Evolutionary conservation across 2,329 filamentous ascomycete species (phyloP).

Genomic region (Trichoderma koningiopsis): DNA sequence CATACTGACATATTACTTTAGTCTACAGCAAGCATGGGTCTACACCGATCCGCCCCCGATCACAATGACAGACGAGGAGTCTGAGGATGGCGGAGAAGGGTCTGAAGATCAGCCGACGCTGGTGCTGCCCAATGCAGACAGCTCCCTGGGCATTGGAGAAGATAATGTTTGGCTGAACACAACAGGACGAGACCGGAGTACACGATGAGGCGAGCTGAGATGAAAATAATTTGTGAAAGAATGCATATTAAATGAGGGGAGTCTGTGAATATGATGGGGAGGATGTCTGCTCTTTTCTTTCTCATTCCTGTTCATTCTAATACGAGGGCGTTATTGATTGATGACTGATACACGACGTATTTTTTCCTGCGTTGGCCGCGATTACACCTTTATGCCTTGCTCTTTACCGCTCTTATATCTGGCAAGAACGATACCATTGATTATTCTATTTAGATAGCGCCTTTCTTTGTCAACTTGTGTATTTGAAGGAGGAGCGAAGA

Average conservation of each 20-base stretch:
- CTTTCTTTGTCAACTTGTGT: not conserved
- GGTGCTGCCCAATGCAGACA: conserved; percentile 41
- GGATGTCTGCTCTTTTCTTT: not conserved
- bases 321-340: conserved; percentile 17
- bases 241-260: not conserved
- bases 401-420: conserved; percentile 9
- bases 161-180: conserved; percentile 43
- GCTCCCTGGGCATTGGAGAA: conserved; percentile 44
- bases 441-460: conserved; percentile 21
- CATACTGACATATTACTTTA: conserved; percentile 35
- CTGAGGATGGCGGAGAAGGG: conserved; percentile 30
- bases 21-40: conserved; percentile 72
- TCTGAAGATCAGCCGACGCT: conserved; percentile 28
- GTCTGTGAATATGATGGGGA: conserved; percentile 1
- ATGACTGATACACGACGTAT: not conserved
- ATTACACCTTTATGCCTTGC: conserved; percentile 1
- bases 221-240: not conserved
- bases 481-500: conserved; percentile 4
- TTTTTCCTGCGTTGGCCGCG: not conserved
- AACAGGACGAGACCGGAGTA: conserved; percentile 6
- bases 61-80: conserved; percentile 33
- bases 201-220: conserved; percentile 1
- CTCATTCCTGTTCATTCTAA: not conserved
- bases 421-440: conserved; percentile 25
- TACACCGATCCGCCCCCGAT: conserved; percentile 54